Evolutionary conservation across 2,329 filamentous ascomycete genomes (phyloP).

Genomic region (Ascochyta koolunga): DNA sequence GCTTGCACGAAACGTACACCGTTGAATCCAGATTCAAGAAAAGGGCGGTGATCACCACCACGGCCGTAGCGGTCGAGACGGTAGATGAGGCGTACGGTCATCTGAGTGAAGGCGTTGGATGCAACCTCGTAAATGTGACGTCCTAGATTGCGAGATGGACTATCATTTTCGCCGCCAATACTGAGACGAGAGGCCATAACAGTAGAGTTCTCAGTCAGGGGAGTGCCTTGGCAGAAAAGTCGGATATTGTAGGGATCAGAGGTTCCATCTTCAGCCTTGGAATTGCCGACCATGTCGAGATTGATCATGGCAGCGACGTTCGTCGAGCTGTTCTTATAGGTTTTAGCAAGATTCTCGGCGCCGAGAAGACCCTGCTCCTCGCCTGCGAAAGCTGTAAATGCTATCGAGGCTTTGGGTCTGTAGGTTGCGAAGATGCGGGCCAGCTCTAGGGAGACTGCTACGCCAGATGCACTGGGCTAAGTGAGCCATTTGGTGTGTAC

Average conservation of each 20-base stretch:
- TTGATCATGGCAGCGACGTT: conserved; percentile 62
- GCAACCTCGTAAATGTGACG: conserved; percentile 61
- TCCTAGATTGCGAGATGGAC: conserved; percentile 58
- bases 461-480: conserved; percentile 20
- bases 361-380: conserved; percentile 63
- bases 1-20: conserved; percentile 62
- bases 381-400: conserved; percentile 61
- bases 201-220: conserved; percentile 50
- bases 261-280: conserved; percentile 50
- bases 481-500: background rate
- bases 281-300: conserved; percentile 60
- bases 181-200: conserved; percentile 45
- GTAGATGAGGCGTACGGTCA: conserved; percentile 61
- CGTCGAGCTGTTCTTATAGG: conserved; percentile 54
- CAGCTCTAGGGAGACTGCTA: conserved; percentile 56
- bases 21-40: conserved; percentile 59
- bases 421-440: conserved; percentile 57
- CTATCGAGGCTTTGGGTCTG: conserved; percentile 56
- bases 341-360: conserved; percentile 56
- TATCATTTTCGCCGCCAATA: conserved; percentile 56
- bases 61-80: conserved; percentile 61
- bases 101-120: conserved; percentile 55
- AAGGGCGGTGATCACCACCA: conserved; percentile 61
- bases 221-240: conserved; percentile 57
- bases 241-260: conserved; percentile 57